phyloP scores from a whole-genome alignment of 202 grass and related monocot species.

The Saccharum hybrid region DNA sequence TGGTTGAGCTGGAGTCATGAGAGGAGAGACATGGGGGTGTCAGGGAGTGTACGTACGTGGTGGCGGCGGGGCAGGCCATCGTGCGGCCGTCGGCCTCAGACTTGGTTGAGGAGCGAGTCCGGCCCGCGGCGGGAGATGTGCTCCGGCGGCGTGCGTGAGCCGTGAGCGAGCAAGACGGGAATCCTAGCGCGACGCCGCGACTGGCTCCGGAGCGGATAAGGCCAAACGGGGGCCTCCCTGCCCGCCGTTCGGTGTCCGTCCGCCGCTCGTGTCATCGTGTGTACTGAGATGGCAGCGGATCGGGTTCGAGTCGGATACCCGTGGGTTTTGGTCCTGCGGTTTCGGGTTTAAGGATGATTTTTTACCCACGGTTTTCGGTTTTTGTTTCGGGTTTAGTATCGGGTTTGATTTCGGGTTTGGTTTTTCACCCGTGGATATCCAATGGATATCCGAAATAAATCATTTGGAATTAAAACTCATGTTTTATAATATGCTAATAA shows the following conservation, averaged over 20 bases:
- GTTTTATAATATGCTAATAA: too few relatives aligned
- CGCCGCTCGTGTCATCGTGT: neutral
- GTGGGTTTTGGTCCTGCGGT: too few relatives aligned
- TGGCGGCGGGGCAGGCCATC: slow-evolving; percentile 51
- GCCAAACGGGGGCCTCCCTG: neutral
- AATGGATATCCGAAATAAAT: too few relatives aligned
- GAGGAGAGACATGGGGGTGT: neutral
- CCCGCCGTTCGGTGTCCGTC: neutral
- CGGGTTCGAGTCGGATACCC: too few relatives aligned
- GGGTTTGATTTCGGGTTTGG: too few relatives aligned
- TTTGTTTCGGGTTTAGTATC: too few relatives aligned
- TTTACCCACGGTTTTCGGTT: too few relatives aligned
- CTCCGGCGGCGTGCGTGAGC: neutral
- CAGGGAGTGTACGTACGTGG: slow-evolving; percentile 37
- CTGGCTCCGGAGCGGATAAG: slow-evolving; percentile 52
- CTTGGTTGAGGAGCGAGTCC: neutral
- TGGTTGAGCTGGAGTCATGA: neutral
- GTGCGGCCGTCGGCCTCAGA: neutral
- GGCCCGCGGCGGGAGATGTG: neutral
- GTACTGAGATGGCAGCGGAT: too few relatives aligned
- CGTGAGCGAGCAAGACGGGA: neutral
- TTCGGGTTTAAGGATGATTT: too few relatives aligned
- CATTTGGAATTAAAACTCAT: too few relatives aligned
- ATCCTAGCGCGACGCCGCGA: neutral
- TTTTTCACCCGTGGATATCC: too few relatives aligned